These are phyloP conservation scores for Oryza nivara DNA, from an alignment of 176 grass and related monocot species.

Conservation along the genomic window DNA sequence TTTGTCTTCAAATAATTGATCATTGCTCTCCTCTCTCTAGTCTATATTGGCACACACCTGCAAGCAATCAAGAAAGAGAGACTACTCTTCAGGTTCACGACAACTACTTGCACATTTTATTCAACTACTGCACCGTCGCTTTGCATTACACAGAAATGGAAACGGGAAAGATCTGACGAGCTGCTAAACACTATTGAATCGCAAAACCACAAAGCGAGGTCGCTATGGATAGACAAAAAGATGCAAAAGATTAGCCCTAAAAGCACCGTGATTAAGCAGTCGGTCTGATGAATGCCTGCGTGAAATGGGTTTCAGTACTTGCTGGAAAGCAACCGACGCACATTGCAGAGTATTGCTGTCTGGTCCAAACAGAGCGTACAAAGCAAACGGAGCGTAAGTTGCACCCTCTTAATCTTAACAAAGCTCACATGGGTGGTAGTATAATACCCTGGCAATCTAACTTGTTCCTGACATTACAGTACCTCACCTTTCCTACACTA, in stretches of 20 bases:
- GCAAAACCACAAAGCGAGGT: background rate
- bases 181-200: background rate
- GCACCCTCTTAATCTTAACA: slow-evolving; percentile 32
- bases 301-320: slow-evolving; percentile 12
- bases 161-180: slow-evolving; percentile 4
- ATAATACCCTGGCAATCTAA: background rate
- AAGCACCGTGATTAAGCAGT: slow-evolving; percentile 20
- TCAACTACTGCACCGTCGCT: background rate
- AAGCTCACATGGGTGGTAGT: slow-evolving; percentile 33
- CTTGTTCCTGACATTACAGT: slow-evolving; percentile 35
- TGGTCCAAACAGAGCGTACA: slow-evolving; percentile 31
- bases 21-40: background rate
- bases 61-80: background rate
- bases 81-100: background rate
- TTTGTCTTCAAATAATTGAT: background rate
- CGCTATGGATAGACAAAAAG: slow-evolving; percentile 2
- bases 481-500: background rate
- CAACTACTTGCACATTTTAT: background rate
- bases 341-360: slow-evolving; percentile 1
- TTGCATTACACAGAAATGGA: slow-evolving; percentile 14
- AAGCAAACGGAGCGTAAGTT: slow-evolving; percentile 40
- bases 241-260: background rate
- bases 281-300: background rate
- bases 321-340: slow-evolving; percentile 38
- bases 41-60: background rate